Base-by-base conservation (phyloP, 345 rosid genomes). In the Abelmoschus esculentus region DNA sequence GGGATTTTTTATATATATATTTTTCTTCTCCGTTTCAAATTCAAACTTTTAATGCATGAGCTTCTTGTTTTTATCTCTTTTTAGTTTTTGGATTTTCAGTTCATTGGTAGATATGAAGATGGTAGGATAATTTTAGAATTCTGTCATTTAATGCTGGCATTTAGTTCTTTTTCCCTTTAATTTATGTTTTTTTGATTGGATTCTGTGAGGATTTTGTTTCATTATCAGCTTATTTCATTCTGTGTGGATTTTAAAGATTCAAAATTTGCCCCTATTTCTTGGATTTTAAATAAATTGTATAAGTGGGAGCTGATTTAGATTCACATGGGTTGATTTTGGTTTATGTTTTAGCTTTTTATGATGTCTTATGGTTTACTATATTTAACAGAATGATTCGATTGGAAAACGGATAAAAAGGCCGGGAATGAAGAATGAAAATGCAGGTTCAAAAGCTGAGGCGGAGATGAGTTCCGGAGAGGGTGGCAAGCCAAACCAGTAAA, bases 401-500 rank as follows among this genome's bases (percentile, higher is more conserved):
- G 89, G 89, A 38, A 91, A 89, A 79, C 81, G 86, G 70, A 57
- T 75, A 28, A 90, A 86, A 74, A 7, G 70, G 14, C 67, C 70
- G 2, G 90, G 82, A 72, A 73, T 81, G 56, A 71, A 73, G 80
- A 87, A 83, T 29, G 89, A 83, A 61, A 84, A 79, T 64, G 80
- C 68, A 50, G 82, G 81, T 71, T 78, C 82, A 29, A 89, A 83
- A 84, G 75, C 82, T 44, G 96, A 88, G 75, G 88, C 71, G 6
- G 96, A 91, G 77, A 78, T 81, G 10, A 83, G 83, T 82, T 93
- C 96, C 32, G 89, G 68, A 18, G 80, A 76, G 67, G 79, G 77
- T 56, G 6, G 15, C 76, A 91, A 87, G 85, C 68, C 71, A 32
- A 87, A 80, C 15, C 84, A 73, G 74, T 79, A 80, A 83, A 79